phyloP scores from a whole-genome alignment of 345 rosid species.

The Lepidium aucheri region DNA sequence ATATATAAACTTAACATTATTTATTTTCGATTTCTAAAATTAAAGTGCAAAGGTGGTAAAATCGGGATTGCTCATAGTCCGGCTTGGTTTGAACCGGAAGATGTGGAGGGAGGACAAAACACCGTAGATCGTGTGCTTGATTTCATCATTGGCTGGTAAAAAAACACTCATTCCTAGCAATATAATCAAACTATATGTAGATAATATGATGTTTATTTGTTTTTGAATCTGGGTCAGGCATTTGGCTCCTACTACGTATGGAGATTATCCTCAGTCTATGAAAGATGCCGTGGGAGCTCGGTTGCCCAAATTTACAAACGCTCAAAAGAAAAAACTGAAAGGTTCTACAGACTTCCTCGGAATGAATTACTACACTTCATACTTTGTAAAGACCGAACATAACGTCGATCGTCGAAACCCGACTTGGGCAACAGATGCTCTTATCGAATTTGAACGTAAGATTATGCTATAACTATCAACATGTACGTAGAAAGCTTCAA shows the following conservation, averaged over 20 bases:
- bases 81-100: conserved; percentile 25
- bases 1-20: not conserved
- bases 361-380: conserved; percentile 37
- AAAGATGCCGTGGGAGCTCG: conserved; percentile 23
- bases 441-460: conserved; percentile 26
- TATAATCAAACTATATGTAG: not conserved
- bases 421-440: conserved; percentile 34
- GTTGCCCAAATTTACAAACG: conserved; percentile 15
- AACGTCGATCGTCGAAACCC: not conserved
- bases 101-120: conserved; percentile 3
- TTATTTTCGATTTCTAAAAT: not conserved
- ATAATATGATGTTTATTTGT: not conserved
- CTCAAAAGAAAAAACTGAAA: conserved; percentile 12
- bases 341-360: conserved; percentile 32
- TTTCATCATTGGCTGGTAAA: conserved; percentile 25
- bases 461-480: too few species aligned
- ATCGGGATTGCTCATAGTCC: conserved; percentile 26
- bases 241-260: conserved; percentile 23
- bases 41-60: conserved; percentile 26
- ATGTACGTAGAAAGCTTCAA: too few species aligned
- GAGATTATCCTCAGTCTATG: conserved; percentile 28
- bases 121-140: conserved; percentile 20
- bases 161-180: not conserved
- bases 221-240: conserved; percentile 10
- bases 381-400: conserved; percentile 3